Conservation (phyloP, 306 rosid genomes). For the Corylus americana region DNA sequence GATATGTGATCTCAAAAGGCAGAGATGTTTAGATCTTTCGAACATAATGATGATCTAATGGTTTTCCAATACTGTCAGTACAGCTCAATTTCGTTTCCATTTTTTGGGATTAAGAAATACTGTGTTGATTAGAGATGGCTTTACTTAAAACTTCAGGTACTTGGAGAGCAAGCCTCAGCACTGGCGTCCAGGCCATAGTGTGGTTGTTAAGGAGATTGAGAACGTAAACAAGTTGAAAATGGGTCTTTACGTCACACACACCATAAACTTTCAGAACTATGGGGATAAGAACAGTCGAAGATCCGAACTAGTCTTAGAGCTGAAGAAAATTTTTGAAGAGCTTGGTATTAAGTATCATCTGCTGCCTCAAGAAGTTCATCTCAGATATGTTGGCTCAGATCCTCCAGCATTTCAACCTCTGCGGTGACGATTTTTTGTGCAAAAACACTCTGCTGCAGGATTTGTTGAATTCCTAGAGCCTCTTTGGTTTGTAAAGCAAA, state of each 20-base stretch:
- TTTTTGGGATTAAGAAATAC: not conserved
- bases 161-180: conserved; percentile 74
- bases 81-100: not conserved
- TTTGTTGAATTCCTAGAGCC: not conserved
- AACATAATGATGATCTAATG: not conserved
- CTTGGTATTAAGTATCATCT: conserved; percentile 67
- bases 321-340: conserved; percentile 74
- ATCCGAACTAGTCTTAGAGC: conserved; percentile 72
- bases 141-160: conserved; percentile 45
- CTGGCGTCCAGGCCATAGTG: conserved; percentile 68
- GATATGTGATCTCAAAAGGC: not conserved
- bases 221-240: conserved; percentile 70
- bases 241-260: conserved; percentile 54
- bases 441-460: not conserved
- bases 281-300: conserved; percentile 62
- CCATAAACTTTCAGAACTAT: conserved; percentile 81
- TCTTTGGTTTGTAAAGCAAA: not conserved
- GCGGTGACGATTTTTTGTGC: conserved; percentile 24
- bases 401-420: conserved; percentile 26
- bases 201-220: conserved; percentile 66
- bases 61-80: not conserved
- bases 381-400: conserved; percentile 39
- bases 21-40: not conserved
- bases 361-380: conserved; percentile 68
- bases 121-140: not conserved